These are phyloP conservation scores for Nemania diffusa DNA, from an alignment of 2,329 filamentous ascomycete species.

Conservation along the genomic window DNA sequence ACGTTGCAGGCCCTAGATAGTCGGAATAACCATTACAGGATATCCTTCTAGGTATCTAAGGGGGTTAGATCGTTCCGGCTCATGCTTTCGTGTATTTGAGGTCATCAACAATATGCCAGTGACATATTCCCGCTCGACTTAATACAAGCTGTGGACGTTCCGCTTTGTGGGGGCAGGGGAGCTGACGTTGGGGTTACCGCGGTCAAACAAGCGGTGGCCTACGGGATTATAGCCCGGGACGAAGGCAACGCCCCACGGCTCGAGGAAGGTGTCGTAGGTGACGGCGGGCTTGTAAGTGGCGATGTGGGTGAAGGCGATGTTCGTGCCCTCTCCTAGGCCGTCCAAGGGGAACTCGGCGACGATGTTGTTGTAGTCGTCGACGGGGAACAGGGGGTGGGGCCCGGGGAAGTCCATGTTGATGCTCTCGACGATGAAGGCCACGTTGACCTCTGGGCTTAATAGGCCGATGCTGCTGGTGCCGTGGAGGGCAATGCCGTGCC, in stretches of 20 bases:
- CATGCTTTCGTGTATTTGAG: neutral
- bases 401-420: constrained; percentile 44
- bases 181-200: constrained; percentile 29
- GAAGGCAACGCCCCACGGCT: constrained; percentile 34
- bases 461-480: constrained; percentile 42
- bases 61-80: neutral
- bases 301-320: constrained; percentile 41
- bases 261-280: constrained; percentile 38
- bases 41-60: neutral
- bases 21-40: neutral
- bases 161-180: constrained; percentile 21
- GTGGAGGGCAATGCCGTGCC: constrained; percentile 44
- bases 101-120: neutral
- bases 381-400: constrained; percentile 33
- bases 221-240: constrained; percentile 32
- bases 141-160: constrained; percentile 20
- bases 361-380: constrained; percentile 36
- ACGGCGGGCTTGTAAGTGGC: constrained; percentile 36
- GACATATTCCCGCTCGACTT: neutral
- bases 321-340: constrained; percentile 40
- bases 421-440: constrained; percentile 36
- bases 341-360: constrained; percentile 33
- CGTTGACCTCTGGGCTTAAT: constrained; percentile 40
- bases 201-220: constrained; percentile 34
- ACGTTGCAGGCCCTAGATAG: neutral